These are phyloP conservation scores for Przewalskia tangutica DNA, from an alignment of 257 asterid species.

Conservation along the genomic window DNA sequence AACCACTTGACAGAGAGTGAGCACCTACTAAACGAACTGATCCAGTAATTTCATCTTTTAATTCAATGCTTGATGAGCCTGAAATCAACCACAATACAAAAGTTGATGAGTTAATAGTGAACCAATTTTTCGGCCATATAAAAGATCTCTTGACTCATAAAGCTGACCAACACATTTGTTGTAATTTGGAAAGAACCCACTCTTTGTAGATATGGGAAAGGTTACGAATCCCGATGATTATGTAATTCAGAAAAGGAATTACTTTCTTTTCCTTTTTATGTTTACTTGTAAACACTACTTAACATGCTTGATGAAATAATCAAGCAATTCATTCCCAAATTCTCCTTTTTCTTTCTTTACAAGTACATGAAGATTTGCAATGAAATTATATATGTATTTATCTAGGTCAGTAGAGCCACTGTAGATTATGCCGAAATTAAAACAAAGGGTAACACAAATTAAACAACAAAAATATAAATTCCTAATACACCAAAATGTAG, in stretches of 20 bases:
- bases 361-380: background rate
- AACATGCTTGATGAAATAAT: background rate
- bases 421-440: background rate
- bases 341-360: background rate
- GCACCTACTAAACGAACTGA: slow-evolving; percentile 96
- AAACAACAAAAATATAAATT: background rate
- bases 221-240: background rate
- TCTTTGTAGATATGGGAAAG: background rate
- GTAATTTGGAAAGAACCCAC: too few relatives aligned
- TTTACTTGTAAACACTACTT: background rate
- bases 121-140: background rate
- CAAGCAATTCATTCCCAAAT: background rate
- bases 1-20: slow-evolving; percentile 49
- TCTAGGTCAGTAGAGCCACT: background rate
- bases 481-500: background rate
- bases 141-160: background rate
- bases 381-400: background rate
- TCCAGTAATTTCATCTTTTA: slow-evolving; percentile 95
- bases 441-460: background rate
- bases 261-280: background rate
- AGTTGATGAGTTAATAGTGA: background rate
- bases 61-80: slow-evolving; percentile 85
- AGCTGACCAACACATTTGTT: background rate
- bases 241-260: background rate
- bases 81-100: slow-evolving; percentile 10